Evolutionary conservation across 352 stramenopile genomes (phyloP).

Genomic region (Bremia lactucae): DNA sequence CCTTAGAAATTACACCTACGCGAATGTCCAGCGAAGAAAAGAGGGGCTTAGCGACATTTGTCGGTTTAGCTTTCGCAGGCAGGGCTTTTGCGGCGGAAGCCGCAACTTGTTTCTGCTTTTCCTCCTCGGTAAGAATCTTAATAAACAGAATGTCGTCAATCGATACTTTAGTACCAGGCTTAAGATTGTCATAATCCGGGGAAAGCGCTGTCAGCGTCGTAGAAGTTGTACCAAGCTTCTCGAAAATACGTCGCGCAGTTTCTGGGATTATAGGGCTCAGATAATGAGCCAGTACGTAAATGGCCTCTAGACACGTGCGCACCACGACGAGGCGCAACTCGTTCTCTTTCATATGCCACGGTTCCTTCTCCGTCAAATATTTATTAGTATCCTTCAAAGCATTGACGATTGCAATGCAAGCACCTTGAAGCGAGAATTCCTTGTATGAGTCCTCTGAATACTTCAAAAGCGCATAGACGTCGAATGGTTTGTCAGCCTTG

Average conservation of each 20-base stretch:
- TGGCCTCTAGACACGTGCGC: constrained; percentile 92
- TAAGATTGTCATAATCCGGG: constrained; percentile 87
- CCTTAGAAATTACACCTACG: constrained; percentile 70
- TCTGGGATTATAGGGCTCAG: constrained; percentile 90
- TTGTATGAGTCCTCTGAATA: constrained; percentile 87
- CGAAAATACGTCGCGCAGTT: constrained; percentile 88
- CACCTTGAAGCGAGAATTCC: constrained; percentile 86
- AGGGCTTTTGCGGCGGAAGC: constrained; percentile 40
- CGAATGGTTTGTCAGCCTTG: constrained; percentile 60
- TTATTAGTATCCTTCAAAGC: constrained; percentile 92
- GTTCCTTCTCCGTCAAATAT: constrained; percentile 95
- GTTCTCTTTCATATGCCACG: constrained; percentile 94
- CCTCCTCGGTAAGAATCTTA: constrained; percentile 79
- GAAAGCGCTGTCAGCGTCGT: constrained; percentile 65
- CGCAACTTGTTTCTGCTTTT: constrained; percentile 51
- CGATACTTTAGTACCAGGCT: constrained; percentile 78
- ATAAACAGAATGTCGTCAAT: constrained; percentile 94
- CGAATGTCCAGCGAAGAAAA: constrained; percentile 76
- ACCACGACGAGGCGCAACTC: constrained; percentile 86
- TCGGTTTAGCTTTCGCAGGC: constrained; percentile 28
- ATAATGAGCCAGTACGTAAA: constrained; percentile 95
- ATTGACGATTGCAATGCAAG: constrained; percentile 84
- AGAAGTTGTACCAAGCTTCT: constrained; percentile 87
- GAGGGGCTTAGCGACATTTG: constrained; percentile 45
- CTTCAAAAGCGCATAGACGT: constrained; percentile 77